phyloP scores from a whole-genome alignment of 2,329 filamentous ascomycete species.

The Zelopaecilomyces penicillatus region DNA sequence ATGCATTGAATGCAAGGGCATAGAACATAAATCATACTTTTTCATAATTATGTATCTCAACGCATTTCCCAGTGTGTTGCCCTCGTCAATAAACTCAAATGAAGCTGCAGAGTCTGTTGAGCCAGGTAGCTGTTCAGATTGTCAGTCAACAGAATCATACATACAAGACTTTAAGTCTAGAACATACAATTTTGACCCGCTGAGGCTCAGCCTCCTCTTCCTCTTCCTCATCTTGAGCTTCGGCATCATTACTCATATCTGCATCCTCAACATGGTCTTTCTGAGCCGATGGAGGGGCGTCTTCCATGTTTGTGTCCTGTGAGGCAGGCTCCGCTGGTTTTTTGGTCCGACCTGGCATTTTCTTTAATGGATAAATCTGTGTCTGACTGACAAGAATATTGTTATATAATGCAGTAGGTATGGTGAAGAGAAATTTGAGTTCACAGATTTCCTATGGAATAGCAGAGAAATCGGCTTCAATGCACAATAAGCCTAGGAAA shows the following conservation, averaged over 20 bases:
- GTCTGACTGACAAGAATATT: too few species aligned
- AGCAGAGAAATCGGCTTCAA: too few species aligned
- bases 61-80: constrained; percentile 92
- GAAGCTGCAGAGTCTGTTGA: constrained; percentile 82
- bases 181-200: constrained; percentile 54
- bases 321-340: constrained; percentile 21
- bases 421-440: too few species aligned
- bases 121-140: constrained; percentile 61
- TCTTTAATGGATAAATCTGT: constrained; percentile 1
- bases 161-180: not conserved
- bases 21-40: constrained; percentile 56
- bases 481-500: too few species aligned
- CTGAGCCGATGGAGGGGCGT: constrained; percentile 33
- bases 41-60: constrained; percentile 96
- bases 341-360: constrained; percentile 34
- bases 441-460: too few species aligned
- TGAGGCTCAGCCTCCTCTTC: constrained; percentile 43
- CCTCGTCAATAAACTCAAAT: constrained; percentile 89
- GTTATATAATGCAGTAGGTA: too few species aligned
- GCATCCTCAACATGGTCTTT: constrained; percentile 25
- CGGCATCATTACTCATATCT: constrained; percentile 20
- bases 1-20: too few species aligned
- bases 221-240: constrained; percentile 27
- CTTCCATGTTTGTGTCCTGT: constrained; percentile 36
- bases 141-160: constrained; percentile 5